phyloP scores from a whole-genome alignment of 2,329 filamentous ascomycete genomes.

The Leptosphaerulina australis region DNA sequence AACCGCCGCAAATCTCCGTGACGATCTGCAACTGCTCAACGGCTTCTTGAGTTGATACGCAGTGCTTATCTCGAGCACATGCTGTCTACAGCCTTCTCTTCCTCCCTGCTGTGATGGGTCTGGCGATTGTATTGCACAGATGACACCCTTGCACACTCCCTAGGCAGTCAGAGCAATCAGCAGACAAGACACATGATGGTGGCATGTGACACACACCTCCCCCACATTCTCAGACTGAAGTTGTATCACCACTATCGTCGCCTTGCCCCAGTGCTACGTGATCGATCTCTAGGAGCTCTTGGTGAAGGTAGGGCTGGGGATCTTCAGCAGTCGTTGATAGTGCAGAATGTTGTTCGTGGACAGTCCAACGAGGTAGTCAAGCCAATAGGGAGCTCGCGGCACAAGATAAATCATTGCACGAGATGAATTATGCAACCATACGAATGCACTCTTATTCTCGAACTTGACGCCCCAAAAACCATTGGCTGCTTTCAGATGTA shows the following conservation, averaged over 20 bases:
- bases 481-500: background rate
- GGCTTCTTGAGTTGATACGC: conserved; percentile 3
- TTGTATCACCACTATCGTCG: conserved; percentile 9
- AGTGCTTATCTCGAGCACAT: conserved; percentile 9
- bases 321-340: background rate
- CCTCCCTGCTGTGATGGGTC: conserved; percentile 12
- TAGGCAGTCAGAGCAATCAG: conserved; percentile 23
- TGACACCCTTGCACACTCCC: conserved; percentile 29
- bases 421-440: too few species aligned
- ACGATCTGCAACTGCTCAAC: conserved; percentile 9
- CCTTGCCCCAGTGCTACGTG: conserved; percentile 11
- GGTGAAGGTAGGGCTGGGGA: background rate
- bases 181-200: conserved; percentile 26
- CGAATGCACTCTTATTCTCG: background rate
- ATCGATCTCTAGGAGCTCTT: conserved; percentile 8
- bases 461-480: background rate
- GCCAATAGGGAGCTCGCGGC: too few species aligned
- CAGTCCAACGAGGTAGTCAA: too few species aligned
- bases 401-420: too few species aligned
- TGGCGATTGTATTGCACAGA: conserved; percentile 22
- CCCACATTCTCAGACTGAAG: conserved; percentile 25
- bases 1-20: background rate
- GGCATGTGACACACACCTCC: conserved; percentile 32
- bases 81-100: conserved; percentile 2
- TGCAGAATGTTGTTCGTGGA: too few species aligned